Evolutionary conservation across 176 grass and related monocot genomes (phyloP), one percentile per base, ranked within the genome.

Genomic region (Lolium rigidum): DNA sequence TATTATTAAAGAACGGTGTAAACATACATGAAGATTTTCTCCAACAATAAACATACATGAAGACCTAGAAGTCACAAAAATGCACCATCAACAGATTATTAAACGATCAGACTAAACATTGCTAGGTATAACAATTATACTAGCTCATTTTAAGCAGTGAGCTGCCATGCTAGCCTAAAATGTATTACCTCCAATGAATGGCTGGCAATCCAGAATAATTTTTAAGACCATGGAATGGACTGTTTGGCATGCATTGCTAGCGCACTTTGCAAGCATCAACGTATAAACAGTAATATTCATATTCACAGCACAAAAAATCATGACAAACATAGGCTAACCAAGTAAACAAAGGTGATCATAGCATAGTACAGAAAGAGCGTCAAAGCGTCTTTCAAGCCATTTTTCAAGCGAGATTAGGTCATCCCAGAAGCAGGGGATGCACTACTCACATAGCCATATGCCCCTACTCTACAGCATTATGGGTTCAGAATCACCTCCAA

Each of bases 381-480:
- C 69, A 81, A 80, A 81, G 59, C 1, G 11, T 56, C 13, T 71
- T 49, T 25, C 14, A 70, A 60, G 65, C 51, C 81, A 76, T 46
- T 74, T n/a, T n/a, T 44, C 15, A 56, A 71, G 63, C 37, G 76
- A 81, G 77, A 84, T 76, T 47, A 63, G 38, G 68, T 65, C 68
- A 12, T 46, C 31, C 20, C 63, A n/a, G 84, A 81, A 81, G 70
- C 44, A 63, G 61, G 72, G 38, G 39, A 26, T 80, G 59, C 50
- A 51, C 11, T 17, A 80, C 13, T 61, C 35, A 65, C 39, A 52
- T 48, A 72, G n/a, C 74, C 48, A 28, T 37, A 66, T 31, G 65
- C 78, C 25, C 63, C 67, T 84, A 61, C 49, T 54, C 52, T 81
- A 64, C 31, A 88, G 77, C 86, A 88, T 82, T 70, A 55, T 57